Base-by-base conservation (phyloP, 495 filamentous ascomycete species). In the Neurospora sp. region DNA sequence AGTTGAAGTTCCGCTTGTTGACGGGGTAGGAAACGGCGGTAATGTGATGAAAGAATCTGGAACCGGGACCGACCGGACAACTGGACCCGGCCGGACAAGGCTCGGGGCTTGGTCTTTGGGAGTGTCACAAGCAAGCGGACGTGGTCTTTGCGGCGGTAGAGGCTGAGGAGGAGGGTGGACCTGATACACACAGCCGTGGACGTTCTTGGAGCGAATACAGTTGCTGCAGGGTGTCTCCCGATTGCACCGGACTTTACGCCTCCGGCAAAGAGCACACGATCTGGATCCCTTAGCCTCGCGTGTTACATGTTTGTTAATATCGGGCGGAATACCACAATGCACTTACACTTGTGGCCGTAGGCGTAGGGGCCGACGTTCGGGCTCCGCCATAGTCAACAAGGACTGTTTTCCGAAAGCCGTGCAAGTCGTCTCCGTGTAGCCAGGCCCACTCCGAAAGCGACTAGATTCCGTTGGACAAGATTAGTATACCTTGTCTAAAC, bases 121-220 rank as follows among this genome's bases (percentile, higher is more conserved):
- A 5, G 35, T 37, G 3, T 73, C 44, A 75, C 77, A 44, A 75
- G 62, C 73, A 74, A 31, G 73, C 66, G 20, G 71, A 62, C 39
- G 71, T 79, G 31, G 48, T 23, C 48, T 59, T 27, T 59, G 48
- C 20, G 48, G 48, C 5, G 48, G 20, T 27, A 59, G 27, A 12
- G 20, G 48, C 11, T 14, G 48, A 14, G 48, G 20, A 59, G 23
- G 48, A 5, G 12, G 48, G 23, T 14, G 48, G 23, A 59, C 11
- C 23, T 81, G 80, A 75, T 86, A 89, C 3, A 79, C 74, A 75
- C 87, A 89, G 10, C 39, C 72, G 2, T 71, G 20, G 11, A 59
- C 78, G 59, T 78, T 85, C 71, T 80, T 84, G 2, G 86, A 84
- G 11, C 82, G 82, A 1, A 83, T 1, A 70, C 88, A 89, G 73